A percentile compares a stretch with the other conserved stretches of the same genome.
Conservation (phyloP, 148 eudicot species). For the Camellia sinensis region DNA sequence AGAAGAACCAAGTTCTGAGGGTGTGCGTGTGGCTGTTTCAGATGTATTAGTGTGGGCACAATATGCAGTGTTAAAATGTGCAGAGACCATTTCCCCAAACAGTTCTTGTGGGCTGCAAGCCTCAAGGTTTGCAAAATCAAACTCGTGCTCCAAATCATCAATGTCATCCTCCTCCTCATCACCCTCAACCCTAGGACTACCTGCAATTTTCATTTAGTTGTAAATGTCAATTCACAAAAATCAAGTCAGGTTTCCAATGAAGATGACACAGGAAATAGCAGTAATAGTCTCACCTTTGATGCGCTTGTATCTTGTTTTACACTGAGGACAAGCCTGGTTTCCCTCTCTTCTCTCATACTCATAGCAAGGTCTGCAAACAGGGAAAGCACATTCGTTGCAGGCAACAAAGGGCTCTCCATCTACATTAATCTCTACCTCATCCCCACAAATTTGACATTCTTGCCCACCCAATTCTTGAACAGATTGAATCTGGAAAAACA, state of each 20-base stretch:
- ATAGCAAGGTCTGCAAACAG: constrained; percentile 58
- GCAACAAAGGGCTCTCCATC: constrained; percentile 59
- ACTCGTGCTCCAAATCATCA: constrained; percentile 54
- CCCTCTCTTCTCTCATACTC: constrained; percentile 66
- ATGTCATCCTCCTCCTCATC: constrained; percentile 62
- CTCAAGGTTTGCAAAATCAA: constrained; percentile 25
- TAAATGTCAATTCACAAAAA: not conserved
- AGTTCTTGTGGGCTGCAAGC: not conserved
- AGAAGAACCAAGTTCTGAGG: constrained; percentile 36
- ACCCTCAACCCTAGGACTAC: constrained; percentile 56
- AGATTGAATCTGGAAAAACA: constrained; percentile 31
- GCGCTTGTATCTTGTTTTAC: constrained; percentile 62
- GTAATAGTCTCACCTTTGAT: constrained; percentile 35
- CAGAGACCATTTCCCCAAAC: constrained; percentile 18
- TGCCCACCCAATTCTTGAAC: constrained; percentile 56
- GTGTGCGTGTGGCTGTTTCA: constrained; percentile 27
- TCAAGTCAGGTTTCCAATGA: not conserved
- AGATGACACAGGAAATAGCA: not conserved
- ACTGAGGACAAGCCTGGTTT: constrained; percentile 61
- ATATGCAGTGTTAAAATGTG: constrained; percentile 23
- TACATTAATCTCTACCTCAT: constrained; percentile 44
- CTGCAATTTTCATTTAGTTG: constrained; percentile 13
- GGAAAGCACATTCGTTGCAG: constrained; percentile 67
- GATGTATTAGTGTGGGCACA: constrained; percentile 28
- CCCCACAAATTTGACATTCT: constrained; percentile 62